A percentile compares a stretch with the other conserved stretches of the same genome.
Evolutionary conservation across 192 early-diverging fungal species (phyloP).

Genomic region (Gorgonomyces haynaldii): DNA sequence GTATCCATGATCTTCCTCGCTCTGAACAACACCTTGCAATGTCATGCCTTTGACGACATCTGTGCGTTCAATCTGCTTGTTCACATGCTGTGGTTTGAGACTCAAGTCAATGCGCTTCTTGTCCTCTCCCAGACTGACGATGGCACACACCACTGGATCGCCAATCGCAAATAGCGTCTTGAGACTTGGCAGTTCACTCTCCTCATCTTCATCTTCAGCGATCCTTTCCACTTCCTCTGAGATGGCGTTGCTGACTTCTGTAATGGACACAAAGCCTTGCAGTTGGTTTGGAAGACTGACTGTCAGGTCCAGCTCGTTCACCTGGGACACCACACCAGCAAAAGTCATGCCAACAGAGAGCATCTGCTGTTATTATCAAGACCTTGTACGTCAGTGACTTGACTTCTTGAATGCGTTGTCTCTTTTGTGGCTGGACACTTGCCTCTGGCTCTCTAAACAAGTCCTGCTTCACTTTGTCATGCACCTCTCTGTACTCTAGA

Average conservation of each 20-base stretch:
- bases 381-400: constrained; percentile 3
- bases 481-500: constrained; percentile 68
- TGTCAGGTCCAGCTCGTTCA: constrained; percentile 69
- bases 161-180: constrained; percentile 61
- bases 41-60: constrained; percentile 59
- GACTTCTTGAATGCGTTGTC: constrained; percentile 6
- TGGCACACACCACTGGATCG: constrained; percentile 67
- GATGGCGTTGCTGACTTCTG: constrained; percentile 68
- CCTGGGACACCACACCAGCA: constrained; percentile 65
- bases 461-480: constrained; percentile 64
- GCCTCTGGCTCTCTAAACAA: constrained; percentile 13
- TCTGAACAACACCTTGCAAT: constrained; percentile 58
- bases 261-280: constrained; percentile 71
- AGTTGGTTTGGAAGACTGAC: constrained; percentile 80
- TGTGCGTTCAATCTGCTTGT: constrained; percentile 47
- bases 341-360: constrained; percentile 61
- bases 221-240: constrained; percentile 58
- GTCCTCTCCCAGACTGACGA: constrained; percentile 30
- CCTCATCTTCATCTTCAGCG: constrained; percentile 46
- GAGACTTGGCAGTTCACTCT: constrained; percentile 58
- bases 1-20: constrained; percentile 90
- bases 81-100: constrained; percentile 66
- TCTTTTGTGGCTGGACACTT: constrained; percentile 33
- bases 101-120: constrained; percentile 61
- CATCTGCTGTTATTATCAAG: constrained; percentile 23